These are phyloP conservation scores for Letharia lupina DNA, from an alignment of 495 filamentous ascomycete genomes.

Conservation along the genomic window DNA sequence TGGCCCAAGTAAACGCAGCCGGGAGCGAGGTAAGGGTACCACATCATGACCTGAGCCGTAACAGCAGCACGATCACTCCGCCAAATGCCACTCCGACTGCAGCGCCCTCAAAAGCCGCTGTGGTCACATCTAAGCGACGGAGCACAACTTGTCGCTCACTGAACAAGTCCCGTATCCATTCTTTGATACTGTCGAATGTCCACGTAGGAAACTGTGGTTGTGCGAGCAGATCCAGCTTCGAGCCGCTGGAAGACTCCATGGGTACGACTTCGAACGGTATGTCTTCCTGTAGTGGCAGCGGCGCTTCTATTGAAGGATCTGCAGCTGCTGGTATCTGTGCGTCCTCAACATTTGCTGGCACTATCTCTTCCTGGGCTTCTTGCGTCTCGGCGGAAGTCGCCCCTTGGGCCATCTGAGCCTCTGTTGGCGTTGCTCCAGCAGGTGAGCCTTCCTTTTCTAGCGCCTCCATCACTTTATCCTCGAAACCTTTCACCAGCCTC, in stretches of 20 bases:
- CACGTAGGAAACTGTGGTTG: conserved; percentile 18
- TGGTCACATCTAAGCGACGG: conserved; percentile 65
- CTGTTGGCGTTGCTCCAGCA: conserved; percentile 23
- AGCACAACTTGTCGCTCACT: conserved; percentile 62
- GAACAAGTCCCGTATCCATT: conserved; percentile 44
- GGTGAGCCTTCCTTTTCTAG: conserved; percentile 61
- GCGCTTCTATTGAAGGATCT: conserved; percentile 10
- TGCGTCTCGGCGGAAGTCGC: conserved; percentile 24
- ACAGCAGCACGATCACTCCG: conserved; percentile 15
- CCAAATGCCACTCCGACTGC: conserved; percentile 60
- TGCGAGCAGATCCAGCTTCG: conserved; percentile 10
- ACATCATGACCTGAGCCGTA: conserved; percentile 5
- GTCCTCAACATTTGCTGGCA: conserved; percentile 25
- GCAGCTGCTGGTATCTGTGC: conserved; percentile 22
- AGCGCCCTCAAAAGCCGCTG: conserved; percentile 60
- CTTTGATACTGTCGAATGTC: conserved; percentile 42
- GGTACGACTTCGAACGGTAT: conserved; percentile 1
- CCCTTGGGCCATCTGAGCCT: conserved; percentile 5
- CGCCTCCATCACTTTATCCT: conserved; percentile 70
- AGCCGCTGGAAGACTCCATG: conserved; percentile 8
- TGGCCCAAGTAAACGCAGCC: not conserved
- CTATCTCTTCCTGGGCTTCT: conserved; percentile 22
- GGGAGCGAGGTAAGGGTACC: not conserved
- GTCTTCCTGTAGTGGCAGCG: conserved; percentile 10
- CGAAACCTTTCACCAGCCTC: conserved; percentile 68